Percentiles rank a stretch among this genome's conserved stretches.
Conservation (phyloP, 2,329 filamentous ascomycete genomes). For the Fusarium siculi region DNA sequence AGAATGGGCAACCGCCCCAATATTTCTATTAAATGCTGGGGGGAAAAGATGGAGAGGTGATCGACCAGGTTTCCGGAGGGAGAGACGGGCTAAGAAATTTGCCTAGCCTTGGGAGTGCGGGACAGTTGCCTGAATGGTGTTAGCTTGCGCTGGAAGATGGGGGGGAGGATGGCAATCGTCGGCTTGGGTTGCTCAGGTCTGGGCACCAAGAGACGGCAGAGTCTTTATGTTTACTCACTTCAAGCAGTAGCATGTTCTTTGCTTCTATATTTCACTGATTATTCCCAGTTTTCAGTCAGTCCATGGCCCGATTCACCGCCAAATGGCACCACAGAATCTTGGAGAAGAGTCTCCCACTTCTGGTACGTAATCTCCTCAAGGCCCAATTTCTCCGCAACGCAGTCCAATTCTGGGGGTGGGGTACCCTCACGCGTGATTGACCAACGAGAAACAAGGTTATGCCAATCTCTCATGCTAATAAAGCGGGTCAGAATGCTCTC, state of each 20-base stretch:
- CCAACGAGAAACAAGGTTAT: background rate
- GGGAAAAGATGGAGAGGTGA: background rate
- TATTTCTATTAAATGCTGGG: conserved; percentile 5
- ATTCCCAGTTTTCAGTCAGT: background rate
- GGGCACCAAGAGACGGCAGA: background rate
- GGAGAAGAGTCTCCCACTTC: conserved; percentile 1
- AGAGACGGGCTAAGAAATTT: background rate
- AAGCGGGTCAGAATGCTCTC: conserved; percentile 11
- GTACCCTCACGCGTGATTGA: background rate
- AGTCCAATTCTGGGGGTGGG: conserved; percentile 14
- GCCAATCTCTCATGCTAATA: conserved; percentile 7
- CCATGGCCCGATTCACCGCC: background rate
- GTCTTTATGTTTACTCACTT: no score
- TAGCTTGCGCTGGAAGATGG: conserved; percentile 6
- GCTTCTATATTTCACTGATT: no score
- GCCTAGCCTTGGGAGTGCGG: background rate
- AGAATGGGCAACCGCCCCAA: conserved; percentile 2
- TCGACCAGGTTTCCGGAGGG: background rate
- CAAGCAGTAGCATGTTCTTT: no score
- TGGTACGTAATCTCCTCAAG: background rate
- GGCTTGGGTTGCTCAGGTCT: background rate
- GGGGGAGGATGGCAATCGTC: background rate
- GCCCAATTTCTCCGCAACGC: conserved; percentile 18
- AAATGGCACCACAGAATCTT: conserved; percentile 3
- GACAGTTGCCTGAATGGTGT: background rate